These are phyloP conservation scores for Yarrowia alimentaria DNA, from an alignment of 805 yeast genomes.

Conservation along the genomic window DNA sequence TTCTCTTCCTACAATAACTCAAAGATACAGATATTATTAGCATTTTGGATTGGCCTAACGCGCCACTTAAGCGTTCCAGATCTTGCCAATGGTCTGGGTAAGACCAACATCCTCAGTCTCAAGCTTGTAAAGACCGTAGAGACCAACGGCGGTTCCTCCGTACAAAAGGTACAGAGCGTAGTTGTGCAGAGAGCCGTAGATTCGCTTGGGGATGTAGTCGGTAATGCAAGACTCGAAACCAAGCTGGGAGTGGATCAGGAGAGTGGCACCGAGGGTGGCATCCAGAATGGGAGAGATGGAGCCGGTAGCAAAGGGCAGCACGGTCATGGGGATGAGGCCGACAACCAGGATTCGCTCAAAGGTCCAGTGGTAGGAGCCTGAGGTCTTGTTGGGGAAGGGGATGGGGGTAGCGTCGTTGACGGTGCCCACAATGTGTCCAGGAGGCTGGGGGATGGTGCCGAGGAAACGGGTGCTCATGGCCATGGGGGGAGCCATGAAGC, in stretches of 20 bases:
- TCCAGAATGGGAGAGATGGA: constrained; percentile 68
- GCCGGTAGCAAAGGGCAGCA: constrained; percentile 75
- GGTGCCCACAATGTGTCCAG: constrained; percentile 88
- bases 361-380: constrained; percentile 94
- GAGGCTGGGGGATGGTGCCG: constrained; percentile 64
- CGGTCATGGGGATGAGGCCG: constrained; percentile 71
- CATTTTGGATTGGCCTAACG: too few relatives aligned
- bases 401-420: constrained; percentile 82
- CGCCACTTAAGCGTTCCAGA: constrained; percentile 62
- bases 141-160: constrained; percentile 66
- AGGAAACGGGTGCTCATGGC: constrained; percentile 22
- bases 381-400: constrained; percentile 61
- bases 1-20: too few relatives aligned
- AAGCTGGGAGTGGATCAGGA: constrained; percentile 75
- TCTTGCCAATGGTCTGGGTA: constrained; percentile 56
- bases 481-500: constrained; percentile 17
- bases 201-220: constrained; percentile 87
- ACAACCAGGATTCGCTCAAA: constrained; percentile 72
- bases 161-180: constrained; percentile 66
- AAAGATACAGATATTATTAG: too few relatives aligned
- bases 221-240: constrained; percentile 90
- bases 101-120: constrained; percentile 76
- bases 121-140: constrained; percentile 77
- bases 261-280: constrained; percentile 60
- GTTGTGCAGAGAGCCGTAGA: constrained; percentile 73